phyloP scores from a whole-genome alignment of 768 basidiomycete genomes.

The Phlegmacium glaucopus region DNA sequence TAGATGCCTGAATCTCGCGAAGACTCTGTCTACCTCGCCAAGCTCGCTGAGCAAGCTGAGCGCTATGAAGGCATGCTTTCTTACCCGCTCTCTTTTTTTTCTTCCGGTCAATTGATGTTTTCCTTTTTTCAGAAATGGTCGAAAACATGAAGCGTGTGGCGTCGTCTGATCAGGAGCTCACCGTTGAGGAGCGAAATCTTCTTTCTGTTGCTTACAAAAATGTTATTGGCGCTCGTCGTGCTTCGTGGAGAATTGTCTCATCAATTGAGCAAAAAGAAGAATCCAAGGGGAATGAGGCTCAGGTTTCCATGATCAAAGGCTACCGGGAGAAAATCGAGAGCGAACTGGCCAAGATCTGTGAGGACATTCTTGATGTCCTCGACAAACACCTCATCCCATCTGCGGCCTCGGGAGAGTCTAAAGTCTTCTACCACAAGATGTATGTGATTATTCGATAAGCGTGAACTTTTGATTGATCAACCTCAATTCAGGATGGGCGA shows the following conservation, averaged over 20 bases:
- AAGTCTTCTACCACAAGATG: constrained; percentile 99
- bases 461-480: constrained; percentile 11
- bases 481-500: constrained; percentile 84
- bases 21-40: constrained; percentile 99
- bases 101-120: constrained; percentile 11
- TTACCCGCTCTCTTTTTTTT: neutral
- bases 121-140: constrained; percentile 77
- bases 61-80: constrained; percentile 84
- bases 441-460: constrained; percentile 32
- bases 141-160: constrained; percentile 99
- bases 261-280: constrained; percentile 99
- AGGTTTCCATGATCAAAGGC: constrained; percentile 96
- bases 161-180: constrained; percentile 96
- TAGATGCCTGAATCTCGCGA: constrained; percentile 87
- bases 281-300: constrained; percentile 94
- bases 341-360: constrained; percentile 97
- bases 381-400: constrained; percentile 98
- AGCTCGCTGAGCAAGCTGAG: constrained; percentile 99
- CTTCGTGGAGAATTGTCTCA: constrained; percentile 97
- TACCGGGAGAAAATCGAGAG: constrained; percentile 98
- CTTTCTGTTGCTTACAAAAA: constrained; percentile 99
- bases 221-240: constrained; percentile 96
- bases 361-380: constrained; percentile 96
- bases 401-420: constrained; percentile 93
- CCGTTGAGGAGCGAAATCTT: constrained; percentile 97